phyloP scores from a whole-genome alignment of 2,329 filamentous ascomycete genomes.

The Pseudogymnoascus sp. region DNA sequence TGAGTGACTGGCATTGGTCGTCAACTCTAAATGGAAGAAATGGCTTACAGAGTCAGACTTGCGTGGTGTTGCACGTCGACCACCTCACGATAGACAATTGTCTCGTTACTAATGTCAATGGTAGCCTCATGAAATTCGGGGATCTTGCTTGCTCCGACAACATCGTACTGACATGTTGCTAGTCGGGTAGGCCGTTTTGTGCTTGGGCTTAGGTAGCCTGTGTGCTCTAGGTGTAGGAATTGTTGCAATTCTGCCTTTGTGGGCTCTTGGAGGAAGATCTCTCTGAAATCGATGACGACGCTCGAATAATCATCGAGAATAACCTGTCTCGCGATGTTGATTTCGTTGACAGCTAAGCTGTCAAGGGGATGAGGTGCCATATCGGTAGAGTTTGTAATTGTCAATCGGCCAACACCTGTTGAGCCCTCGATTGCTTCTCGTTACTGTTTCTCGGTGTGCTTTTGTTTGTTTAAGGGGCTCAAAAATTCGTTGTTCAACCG shows the following conservation, averaged over 20 bases:
- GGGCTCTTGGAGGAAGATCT: slow-evolving; percentile 49
- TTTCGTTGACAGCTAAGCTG: slow-evolving; percentile 39
- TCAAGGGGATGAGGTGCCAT: slow-evolving; percentile 40
- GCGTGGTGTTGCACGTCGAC: not conserved
- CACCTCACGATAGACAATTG: not conserved
- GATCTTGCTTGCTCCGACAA: not conserved
- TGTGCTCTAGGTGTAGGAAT: slow-evolving; percentile 41
- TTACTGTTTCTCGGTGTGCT: not conserved
- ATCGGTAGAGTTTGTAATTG: slow-evolving; percentile 15
- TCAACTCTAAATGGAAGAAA: not conserved
- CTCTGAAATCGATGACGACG: slow-evolving; percentile 53
- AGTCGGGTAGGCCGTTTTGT: not conserved
- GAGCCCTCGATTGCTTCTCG: not conserved
- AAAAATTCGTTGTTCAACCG: too few species aligned
- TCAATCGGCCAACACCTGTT: not conserved
- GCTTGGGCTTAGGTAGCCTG: slow-evolving; percentile 30
- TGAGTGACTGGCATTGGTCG: slow-evolving; percentile 19
- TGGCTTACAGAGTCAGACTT: not conserved
- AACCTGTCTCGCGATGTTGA: slow-evolving; percentile 44
- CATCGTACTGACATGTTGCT: not conserved
- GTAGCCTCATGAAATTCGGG: not conserved
- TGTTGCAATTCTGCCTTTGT: slow-evolving; percentile 42
- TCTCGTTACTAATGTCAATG: not conserved
- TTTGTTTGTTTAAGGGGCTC: too few species aligned
- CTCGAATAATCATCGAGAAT: slow-evolving; percentile 30